Percentiles rank a stretch among this genome's conserved stretches.
Conservation (phyloP, 139 green algal species). For the Coelastrella sp. region DNA sequence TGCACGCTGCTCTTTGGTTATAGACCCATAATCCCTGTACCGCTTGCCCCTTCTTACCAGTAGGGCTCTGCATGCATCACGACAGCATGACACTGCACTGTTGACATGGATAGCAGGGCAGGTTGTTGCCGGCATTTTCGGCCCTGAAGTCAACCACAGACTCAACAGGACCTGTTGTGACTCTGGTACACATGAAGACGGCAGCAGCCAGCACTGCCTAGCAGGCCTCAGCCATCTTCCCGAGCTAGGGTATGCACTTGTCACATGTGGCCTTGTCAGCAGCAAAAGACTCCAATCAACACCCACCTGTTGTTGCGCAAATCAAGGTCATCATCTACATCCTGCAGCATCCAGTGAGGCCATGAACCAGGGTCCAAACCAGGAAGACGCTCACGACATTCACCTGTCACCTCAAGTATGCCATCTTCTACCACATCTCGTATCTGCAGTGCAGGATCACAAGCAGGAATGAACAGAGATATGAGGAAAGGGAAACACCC, state of each 20-base stretch:
- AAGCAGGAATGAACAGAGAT: background rate
- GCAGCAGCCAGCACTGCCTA: no score
- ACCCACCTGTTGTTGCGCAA: constrained; percentile 36
- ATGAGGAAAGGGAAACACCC: background rate
- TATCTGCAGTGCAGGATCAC: constrained; percentile 2
- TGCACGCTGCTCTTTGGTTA: background rate
- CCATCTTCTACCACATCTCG: constrained; percentile 66
- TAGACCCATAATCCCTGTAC: background rate
- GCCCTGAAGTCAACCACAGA: no score
- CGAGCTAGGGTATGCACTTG: no score
- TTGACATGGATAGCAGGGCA: background rate
- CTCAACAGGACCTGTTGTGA: no score
- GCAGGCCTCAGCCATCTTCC: no score
- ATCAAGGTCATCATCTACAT: constrained; percentile 15
- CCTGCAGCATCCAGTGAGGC: constrained; percentile 21
- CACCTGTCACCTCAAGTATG: constrained; percentile 72
- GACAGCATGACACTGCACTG: no score
- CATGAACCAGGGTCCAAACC: background rate
- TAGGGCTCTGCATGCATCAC: constrained; percentile 4
- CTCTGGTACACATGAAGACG: no score
- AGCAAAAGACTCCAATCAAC: background rate
- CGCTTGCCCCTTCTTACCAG: constrained; percentile 24
- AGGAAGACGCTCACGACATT: background rate
- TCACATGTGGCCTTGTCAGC: no score
- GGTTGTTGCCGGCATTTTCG: no score